Evolutionary conservation across 2,329 filamentous ascomycete species (phyloP), one percentile per base, ranked within the genome.

Genomic region (Aureobasidium sp.): DNA sequence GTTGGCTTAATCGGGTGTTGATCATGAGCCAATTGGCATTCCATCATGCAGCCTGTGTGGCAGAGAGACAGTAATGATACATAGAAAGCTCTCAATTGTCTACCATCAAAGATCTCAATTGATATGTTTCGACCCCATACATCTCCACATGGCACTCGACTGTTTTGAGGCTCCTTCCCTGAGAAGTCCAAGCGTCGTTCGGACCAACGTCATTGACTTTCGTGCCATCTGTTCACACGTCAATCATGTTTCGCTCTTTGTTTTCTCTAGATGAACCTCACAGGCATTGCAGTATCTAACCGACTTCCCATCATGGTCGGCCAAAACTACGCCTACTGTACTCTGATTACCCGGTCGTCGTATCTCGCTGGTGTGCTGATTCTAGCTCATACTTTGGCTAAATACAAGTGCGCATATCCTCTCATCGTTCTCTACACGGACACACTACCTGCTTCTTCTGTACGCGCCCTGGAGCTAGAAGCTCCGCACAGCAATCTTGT

Each of bases 291-390:
- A n/a, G 7, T 60, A 12, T 7, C 15, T 14, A 24, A 50, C 9
- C 57, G 45, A 37, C 3, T 44, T 17, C 44, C 50, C 49, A 50
- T 56, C 49, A 62, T 62, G 60, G 42, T 35, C 19, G 33, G 56
- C 17, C 29, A 54, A 14, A 63, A 63, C 29, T 69, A 73, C 59
- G 77, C 77, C 3, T 82, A 80, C 68, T 75, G 77, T 19, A 82
- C 80, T 0, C 73, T 82, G 33, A 75, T 82, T 35, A 82, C 80
- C 1, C 74, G 77, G n/a, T 71, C 77, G 5, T 78, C 76, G 22
- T 82, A 82, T 66, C 74, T 83, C 6, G 76, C 80, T 15, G 81
- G 80, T 39, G 79, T 80, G 12, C 71, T 82, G 8, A 71, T 82
- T 11, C 76, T 82, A 12, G 76, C 79, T 12, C 72, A 82, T 66